phyloP scores from a whole-genome alignment of 208 protist genomes.

The Crithidia expoeki region DNA sequence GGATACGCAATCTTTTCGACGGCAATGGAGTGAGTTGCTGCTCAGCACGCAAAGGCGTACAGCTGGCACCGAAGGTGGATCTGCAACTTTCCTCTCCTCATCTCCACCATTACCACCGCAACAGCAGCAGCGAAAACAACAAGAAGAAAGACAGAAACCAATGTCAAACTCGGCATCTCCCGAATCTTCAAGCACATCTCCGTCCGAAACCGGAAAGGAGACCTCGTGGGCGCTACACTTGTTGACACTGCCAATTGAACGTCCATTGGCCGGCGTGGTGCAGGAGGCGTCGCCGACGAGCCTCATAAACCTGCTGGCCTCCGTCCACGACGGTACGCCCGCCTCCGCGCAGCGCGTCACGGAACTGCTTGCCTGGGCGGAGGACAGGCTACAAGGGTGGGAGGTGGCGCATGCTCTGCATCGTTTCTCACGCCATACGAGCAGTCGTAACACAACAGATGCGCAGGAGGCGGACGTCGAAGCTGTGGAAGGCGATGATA shows the following conservation, averaged over 20 bases:
- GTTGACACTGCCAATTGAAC: constrained; percentile 28
- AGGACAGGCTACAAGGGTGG: constrained; percentile 6
- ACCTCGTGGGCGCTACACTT: constrained; percentile 22
- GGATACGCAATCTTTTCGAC: constrained; percentile 7
- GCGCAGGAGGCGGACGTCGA: neutral
- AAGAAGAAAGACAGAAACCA: neutral
- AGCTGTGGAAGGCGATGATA: neutral
- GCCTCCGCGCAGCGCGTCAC: constrained; percentile 1
- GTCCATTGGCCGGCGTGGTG: constrained; percentile 1
- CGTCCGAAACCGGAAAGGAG: neutral
- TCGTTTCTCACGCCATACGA: neutral
- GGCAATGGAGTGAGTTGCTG: constrained; percentile 6
- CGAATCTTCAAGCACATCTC: neutral
- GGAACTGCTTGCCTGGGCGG: constrained; percentile 14
- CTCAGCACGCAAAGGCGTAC: neutral
- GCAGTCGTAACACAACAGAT: neutral
- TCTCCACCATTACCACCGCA: neutral
- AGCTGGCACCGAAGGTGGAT: no score
- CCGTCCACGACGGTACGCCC: neutral
- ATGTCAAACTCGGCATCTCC: neutral
- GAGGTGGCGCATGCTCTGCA: neutral
- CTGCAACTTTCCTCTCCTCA: neutral
- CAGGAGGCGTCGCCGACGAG: constrained; percentile 10
- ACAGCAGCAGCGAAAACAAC: no score
- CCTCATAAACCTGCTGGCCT: neutral